phyloP scores from a whole-genome alignment of 2,329 filamentous ascomycete genomes.

The Penicillium sp. region DNA sequence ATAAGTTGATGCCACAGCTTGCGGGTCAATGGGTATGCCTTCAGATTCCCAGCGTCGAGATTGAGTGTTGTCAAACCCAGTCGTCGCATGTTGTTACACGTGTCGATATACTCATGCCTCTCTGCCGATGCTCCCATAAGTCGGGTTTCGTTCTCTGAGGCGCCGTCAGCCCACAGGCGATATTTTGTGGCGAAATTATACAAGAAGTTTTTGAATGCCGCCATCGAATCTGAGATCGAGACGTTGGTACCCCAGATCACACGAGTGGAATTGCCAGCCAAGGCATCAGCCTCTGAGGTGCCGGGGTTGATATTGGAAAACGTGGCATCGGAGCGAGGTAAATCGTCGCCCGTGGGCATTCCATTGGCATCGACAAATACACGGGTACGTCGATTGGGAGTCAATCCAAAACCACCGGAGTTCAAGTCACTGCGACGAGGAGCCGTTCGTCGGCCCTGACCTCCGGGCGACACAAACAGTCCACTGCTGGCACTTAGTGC shows the following conservation, averaged over 20 bases:
- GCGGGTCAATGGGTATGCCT: constrained; percentile 83
- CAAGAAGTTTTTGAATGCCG: constrained; percentile 85
- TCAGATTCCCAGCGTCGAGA: constrained; percentile 82
- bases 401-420: constrained; percentile 64
- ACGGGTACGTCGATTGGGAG: constrained; percentile 53
- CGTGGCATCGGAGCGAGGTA: constrained; percentile 56
- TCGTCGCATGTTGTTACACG: constrained; percentile 85
- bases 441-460: constrained; percentile 49
- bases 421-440: constrained; percentile 81
- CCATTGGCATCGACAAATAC: constrained; percentile 64
- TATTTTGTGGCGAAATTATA: constrained; percentile 92
- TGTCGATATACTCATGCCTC: constrained; percentile 76
- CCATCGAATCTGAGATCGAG: constrained; percentile 83
- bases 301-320: constrained; percentile 70
- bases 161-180: constrained; percentile 84
- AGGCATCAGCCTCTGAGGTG: constrained; percentile 84
- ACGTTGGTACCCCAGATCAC: constrained; percentile 98
- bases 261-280: constrained; percentile 75
- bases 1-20: constrained; percentile 96
- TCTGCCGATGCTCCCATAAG: constrained; percentile 65
- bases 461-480: constrained; percentile 69
- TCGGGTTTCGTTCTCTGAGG: constrained; percentile 69
- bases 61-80: constrained; percentile 81
- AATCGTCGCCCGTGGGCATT: constrained; percentile 52
- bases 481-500: constrained; percentile 79